Conservation (phyloP, 129 eudicot genomes). For the Daucus carota region DNA sequence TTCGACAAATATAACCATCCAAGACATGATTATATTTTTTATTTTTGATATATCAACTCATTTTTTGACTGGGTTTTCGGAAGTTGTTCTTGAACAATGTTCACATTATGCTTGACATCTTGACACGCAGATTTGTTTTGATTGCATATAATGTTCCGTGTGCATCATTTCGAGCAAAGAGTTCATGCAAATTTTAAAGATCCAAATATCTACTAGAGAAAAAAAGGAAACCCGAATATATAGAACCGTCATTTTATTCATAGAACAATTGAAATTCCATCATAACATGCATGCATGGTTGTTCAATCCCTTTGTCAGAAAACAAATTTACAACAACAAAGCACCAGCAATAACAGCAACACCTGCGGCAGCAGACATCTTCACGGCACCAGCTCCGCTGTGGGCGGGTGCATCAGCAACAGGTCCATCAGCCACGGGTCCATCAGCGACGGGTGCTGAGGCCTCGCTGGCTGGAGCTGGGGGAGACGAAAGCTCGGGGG, state of each 20-base stretch:
- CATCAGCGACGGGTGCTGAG: slow-evolving; percentile 12
- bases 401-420: neutral
- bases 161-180: no score
- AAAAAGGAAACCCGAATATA: no score
- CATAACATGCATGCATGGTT: neutral
- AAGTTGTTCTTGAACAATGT: no score
- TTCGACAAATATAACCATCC: no score
- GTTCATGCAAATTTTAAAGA: neutral
- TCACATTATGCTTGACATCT: no score
- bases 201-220: neutral
- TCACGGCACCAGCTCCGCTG: slow-evolving; percentile 19
- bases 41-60: no score
- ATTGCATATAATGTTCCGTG: no score
- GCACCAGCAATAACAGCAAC: slow-evolving; percentile 42
- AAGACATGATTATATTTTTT: no score
- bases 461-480: slow-evolving; percentile 28
- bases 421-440: slow-evolving; percentile 12
- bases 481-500: slow-evolving; percentile 27
- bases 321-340: slow-evolving; percentile 20
- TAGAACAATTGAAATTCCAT: neutral
- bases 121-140: no score
- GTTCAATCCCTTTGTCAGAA: neutral
- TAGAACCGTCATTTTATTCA: neutral
- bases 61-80: no score
- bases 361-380: slow-evolving; percentile 23